A percentile compares a stretch with the other conserved stretches of the same genome.
Conservation (phyloP, 2,329 filamentous ascomycete genomes). For the Alternaria sp. region DNA sequence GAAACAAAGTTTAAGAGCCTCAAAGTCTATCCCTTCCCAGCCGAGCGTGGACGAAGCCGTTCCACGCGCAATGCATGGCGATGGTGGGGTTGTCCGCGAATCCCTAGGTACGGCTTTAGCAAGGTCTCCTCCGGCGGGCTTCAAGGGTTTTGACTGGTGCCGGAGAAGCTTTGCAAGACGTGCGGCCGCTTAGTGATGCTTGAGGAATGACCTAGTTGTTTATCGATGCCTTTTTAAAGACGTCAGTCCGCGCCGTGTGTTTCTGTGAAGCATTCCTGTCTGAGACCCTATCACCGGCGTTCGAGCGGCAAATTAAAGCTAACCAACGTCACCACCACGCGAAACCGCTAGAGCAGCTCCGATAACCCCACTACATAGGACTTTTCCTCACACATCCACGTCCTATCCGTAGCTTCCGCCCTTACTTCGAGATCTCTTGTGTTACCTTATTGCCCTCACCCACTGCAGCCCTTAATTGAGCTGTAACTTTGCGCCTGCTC, state of each 20-base stretch:
- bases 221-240: constrained; percentile 27
- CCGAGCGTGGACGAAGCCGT: constrained; percentile 4
- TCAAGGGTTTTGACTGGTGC: constrained; percentile 26
- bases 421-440: constrained; percentile 17
- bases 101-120: constrained; percentile 35
- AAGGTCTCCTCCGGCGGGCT: constrained; percentile 35
- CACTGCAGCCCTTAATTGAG: constrained; percentile 30
- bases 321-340: constrained; percentile 41
- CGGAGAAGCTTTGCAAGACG: constrained; percentile 43
- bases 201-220: constrained; percentile 32
- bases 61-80: constrained; percentile 6
- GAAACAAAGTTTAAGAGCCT: not conserved
- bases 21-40: not conserved
- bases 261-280: constrained; percentile 23
- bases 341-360: constrained; percentile 34
- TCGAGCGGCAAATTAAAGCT: constrained; percentile 25
- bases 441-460: constrained; percentile 7
- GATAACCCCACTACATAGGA: constrained; percentile 44
- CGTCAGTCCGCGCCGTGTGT: constrained; percentile 21
- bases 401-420: constrained; percentile 35
- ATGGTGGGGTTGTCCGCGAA: constrained; percentile 37
- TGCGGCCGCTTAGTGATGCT: constrained; percentile 44
- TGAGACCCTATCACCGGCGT: constrained; percentile 25
- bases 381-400: constrained; percentile 39
- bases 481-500: constrained; percentile 25